A percentile compares a stretch with the other conserved stretches of the same genome.
These are phyloP conservation scores for Bathelium albidoporum DNA, from an alignment of 495 filamentous ascomycete genomes.

Conservation along the genomic window DNA sequence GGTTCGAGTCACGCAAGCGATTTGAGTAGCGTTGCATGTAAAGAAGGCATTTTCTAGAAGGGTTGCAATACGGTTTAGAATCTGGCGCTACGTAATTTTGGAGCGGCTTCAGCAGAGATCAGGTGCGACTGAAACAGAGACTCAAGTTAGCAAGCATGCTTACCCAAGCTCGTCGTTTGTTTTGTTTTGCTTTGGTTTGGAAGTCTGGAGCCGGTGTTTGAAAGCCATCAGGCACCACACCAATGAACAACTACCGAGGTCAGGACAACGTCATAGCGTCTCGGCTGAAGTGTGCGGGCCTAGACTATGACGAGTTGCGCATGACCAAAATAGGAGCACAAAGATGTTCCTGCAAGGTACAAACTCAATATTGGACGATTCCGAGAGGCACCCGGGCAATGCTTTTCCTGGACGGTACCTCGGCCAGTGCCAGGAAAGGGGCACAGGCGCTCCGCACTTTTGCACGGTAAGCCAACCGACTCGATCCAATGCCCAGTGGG, in stretches of 20 bases:
- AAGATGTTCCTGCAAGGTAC: conserved; percentile 6
- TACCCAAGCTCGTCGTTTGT: not conserved
- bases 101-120: not conserved
- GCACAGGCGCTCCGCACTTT: not conserved
- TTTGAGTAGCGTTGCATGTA: conserved; percentile 5
- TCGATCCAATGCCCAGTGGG: not conserved
- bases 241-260: not conserved
- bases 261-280: not conserved
- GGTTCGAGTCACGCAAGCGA: not conserved
- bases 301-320: not conserved
- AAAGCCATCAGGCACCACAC: not conserved
- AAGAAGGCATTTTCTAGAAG: conserved; percentile 3
- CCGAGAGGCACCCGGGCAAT: not conserved
- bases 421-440: not conserved
- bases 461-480: not conserved
- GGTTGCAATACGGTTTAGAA: not conserved
- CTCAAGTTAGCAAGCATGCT: not conserved
- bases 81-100: not conserved
- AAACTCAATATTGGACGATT: conserved; percentile 2
- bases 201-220: not conserved
- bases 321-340: not conserved
- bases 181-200: not conserved
- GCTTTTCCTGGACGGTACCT: not conserved
- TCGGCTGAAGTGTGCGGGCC: not conserved
- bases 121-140: not conserved